phyloP scores from a whole-genome alignment of 1,284 basidiomycete species.

The Sanghuangporus weigelae region DNA sequence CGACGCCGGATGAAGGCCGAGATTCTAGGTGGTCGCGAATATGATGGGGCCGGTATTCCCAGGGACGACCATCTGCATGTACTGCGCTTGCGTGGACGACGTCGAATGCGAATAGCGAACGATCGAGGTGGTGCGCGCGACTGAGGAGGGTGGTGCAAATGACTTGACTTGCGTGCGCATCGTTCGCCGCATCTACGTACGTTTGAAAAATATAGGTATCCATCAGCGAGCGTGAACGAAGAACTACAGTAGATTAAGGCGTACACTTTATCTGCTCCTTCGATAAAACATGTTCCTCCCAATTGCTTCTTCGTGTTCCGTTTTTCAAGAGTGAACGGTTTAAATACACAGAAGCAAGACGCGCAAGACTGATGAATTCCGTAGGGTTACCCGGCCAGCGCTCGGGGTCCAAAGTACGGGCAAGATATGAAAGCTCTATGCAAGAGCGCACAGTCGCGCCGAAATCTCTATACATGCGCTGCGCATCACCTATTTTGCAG shows the following conservation, averaged over 20 bases:
- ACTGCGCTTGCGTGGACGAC: conserved; percentile 34
- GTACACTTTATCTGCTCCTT: conserved; percentile 51
- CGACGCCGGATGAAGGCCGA: not conserved
- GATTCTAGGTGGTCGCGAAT: not conserved
- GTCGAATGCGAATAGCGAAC: conserved; percentile 54
- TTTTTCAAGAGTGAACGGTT: conserved; percentile 49
- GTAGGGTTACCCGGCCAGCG: conserved; percentile 10
- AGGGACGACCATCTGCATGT: conserved; percentile 1
- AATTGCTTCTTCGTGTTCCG: conserved; percentile 57
- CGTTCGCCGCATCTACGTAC: conserved; percentile 63
- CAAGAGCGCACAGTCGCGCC: conserved; percentile 46
- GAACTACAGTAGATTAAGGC: conserved; percentile 21
- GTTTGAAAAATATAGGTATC: not conserved
- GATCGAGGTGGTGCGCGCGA: conserved; percentile 30
- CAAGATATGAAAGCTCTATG: conserved; percentile 64
- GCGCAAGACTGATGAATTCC: conserved; percentile 49
- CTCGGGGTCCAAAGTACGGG: conserved; percentile 50
- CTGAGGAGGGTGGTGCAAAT: conserved; percentile 41
- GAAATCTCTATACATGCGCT: conserved; percentile 56
- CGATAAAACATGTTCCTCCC: conserved; percentile 45
- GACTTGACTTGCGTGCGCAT: conserved; percentile 54
- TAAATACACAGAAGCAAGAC: conserved; percentile 55
- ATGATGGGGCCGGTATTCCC: not conserved
- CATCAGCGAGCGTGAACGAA: not conserved
- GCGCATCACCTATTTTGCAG: conserved; percentile 51